A percentile compares a stretch with the other conserved stretches of the same genome.
phyloP scores from a whole-genome alignment of 164 flowering plant genomes.

The Vitis amurensis region DNA sequence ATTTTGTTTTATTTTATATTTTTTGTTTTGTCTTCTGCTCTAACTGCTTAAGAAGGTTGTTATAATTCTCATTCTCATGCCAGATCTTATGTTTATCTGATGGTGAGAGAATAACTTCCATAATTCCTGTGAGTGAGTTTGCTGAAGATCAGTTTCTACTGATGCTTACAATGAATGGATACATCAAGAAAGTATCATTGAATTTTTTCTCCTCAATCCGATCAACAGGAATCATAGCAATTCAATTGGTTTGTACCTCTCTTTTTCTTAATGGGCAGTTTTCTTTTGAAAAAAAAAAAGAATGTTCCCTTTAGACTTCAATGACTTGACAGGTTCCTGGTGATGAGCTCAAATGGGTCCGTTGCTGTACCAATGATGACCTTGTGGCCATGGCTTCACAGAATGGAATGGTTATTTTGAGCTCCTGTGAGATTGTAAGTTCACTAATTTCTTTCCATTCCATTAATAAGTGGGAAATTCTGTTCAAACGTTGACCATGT shows the following conservation, averaged over 20 bases:
- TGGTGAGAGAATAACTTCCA: constrained; percentile 94
- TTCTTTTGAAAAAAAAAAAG: no score
- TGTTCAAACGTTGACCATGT: background rate
- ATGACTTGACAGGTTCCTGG: constrained; percentile 74
- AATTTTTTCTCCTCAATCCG: constrained; percentile 82
- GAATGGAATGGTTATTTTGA: constrained; percentile 82
- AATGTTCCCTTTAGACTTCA: background rate
- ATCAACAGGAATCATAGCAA: constrained; percentile 87
- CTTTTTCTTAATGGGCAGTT: background rate
- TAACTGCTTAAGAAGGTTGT: background rate
- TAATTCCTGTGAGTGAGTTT: constrained; percentile 91
- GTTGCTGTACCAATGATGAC: constrained; percentile 81
- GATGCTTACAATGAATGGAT: constrained; percentile 95
- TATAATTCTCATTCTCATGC: constrained; percentile 11
- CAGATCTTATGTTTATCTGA: constrained; percentile 88
- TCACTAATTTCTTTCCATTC: background rate
- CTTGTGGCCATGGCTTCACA: constrained; percentile 93
- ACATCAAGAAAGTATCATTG: constrained; percentile 88
- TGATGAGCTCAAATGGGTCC: constrained; percentile 97
- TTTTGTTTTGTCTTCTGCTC: background rate
- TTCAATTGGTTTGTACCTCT: constrained; percentile 76
- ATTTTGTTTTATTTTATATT: background rate
- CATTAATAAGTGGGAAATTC: background rate
- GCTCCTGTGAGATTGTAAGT: constrained; percentile 73
- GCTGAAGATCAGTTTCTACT: constrained; percentile 76